A percentile compares a stretch with the other conserved stretches of the same genome.
Evolutionary conservation across 306 rosid species (phyloP).

Genomic region (Rosa multiflora): DNA sequence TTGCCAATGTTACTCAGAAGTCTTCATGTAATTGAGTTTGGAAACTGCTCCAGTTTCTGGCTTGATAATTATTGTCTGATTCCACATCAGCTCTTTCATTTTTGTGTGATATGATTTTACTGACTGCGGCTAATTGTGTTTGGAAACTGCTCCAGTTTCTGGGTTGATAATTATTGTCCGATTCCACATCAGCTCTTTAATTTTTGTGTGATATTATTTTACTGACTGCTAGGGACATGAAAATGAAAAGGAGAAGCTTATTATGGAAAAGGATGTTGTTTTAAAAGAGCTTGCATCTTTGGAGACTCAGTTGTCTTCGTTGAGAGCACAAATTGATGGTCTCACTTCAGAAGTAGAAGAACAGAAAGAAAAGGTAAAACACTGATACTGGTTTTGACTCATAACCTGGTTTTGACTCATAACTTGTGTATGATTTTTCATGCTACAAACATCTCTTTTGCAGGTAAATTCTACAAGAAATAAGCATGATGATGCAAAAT

Average conservation of each 20-base stretch:
- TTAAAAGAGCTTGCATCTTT: slow-evolving; percentile 65
- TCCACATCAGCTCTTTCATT: slow-evolving; percentile 1
- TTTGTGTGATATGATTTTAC: slow-evolving; percentile 21
- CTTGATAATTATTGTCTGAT: slow-evolving; percentile 8
- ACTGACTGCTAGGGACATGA: slow-evolving; percentile 70
- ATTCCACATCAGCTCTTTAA: slow-evolving; percentile 3
- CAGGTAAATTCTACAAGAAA: slow-evolving; percentile 70
- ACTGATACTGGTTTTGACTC: slow-evolving; percentile 17
- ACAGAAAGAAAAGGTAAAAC: slow-evolving; percentile 56
- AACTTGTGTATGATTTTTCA: slow-evolving; percentile 17
- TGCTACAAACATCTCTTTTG: slow-evolving; percentile 31
- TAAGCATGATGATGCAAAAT: slow-evolving; percentile 58
- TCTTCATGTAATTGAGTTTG: background rate
- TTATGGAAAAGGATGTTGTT: slow-evolving; percentile 91
- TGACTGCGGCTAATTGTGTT: slow-evolving; percentile 12
- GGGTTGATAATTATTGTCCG: slow-evolving; percentile 8
- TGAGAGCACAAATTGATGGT: slow-evolving; percentile 46
- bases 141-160: slow-evolving; percentile 2
- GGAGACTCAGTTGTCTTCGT: slow-evolving; percentile 68
- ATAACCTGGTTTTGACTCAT: slow-evolving; percentile 21
- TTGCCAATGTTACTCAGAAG: background rate
- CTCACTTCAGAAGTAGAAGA: slow-evolving; percentile 69
- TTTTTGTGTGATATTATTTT: slow-evolving; percentile 18
- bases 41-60: slow-evolving; percentile 4
- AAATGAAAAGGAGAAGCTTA: slow-evolving; percentile 90